Conservation (phyloP, 2,329 filamentous ascomycete genomes). For the Orbilia brochopaga region DNA sequence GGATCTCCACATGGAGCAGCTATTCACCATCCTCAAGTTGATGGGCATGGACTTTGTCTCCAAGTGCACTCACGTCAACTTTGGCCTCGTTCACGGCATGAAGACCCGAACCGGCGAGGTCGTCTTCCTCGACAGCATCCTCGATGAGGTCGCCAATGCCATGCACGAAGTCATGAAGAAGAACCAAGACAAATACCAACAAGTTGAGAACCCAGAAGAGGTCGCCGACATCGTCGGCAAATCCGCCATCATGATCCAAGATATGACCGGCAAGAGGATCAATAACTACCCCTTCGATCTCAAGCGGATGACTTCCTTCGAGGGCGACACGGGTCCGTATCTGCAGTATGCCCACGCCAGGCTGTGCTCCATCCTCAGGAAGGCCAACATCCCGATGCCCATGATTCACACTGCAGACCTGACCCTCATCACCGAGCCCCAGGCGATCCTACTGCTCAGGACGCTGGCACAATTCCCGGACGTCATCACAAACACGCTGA, state of each 20-base stretch:
- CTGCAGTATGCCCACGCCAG: conserved; percentile 82
- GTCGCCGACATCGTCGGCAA: conserved; percentile 90
- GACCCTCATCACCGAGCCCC: conserved; percentile 71
- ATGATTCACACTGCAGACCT: conserved; percentile 71
- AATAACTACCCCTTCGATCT: conserved; percentile 76
- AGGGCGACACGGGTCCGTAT: conserved; percentile 84
- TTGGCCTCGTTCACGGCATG: conserved; percentile 74
- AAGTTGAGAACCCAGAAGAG: conserved; percentile 80
- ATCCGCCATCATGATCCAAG: conserved; percentile 95
- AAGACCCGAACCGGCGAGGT: conserved; percentile 75
- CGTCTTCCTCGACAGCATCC: conserved; percentile 75
- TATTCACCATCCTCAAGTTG: conserved; percentile 77
- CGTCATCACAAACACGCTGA: conserved; percentile 80
- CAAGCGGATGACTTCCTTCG: conserved; percentile 80
- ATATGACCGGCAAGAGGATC: conserved; percentile 88
- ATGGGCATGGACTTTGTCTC: conserved; percentile 72
- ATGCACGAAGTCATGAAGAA: conserved; percentile 98
- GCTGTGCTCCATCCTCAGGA: conserved; percentile 68
- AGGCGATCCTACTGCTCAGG: conserved; percentile 75
- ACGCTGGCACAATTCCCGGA: conserved; percentile 85
- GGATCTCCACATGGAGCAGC: conserved; percentile 73
- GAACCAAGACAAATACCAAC: conserved; percentile 87
- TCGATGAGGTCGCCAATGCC: conserved; percentile 81
- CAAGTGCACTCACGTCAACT: conserved; percentile 76
- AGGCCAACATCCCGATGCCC: conserved; percentile 63